Conservation (phyloP, 2,329 filamentous ascomycete species). For the Cladophialophora bantiana region DNA sequence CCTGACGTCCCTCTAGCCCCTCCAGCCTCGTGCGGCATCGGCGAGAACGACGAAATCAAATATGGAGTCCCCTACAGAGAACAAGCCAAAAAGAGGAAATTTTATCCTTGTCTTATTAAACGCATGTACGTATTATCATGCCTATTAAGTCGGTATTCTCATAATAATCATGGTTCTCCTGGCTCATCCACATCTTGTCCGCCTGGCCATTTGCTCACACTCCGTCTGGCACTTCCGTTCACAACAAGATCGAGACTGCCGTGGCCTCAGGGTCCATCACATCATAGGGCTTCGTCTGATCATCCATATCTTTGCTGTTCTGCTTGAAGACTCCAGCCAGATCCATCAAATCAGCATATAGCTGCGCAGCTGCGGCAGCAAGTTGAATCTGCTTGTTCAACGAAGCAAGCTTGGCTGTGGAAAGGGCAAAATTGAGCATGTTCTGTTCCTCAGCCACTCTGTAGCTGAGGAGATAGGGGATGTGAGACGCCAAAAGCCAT, state of each 20-base stretch:
- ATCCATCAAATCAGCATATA: conserved; percentile 24
- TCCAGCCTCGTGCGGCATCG: conserved; percentile 14
- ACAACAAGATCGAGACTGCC: conserved; percentile 37
- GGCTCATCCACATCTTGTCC: not conserved
- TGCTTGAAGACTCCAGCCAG: conserved; percentile 19
- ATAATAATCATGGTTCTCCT: not conserved
- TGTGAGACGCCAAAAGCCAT: conserved; percentile 56
- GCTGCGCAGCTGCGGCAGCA: conserved; percentile 15
- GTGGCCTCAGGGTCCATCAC: conserved; percentile 33
- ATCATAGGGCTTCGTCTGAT: conserved; percentile 27
- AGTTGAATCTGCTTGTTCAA: conserved; percentile 24
- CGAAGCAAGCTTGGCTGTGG: conserved; percentile 24
- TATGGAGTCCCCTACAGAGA: not conserved
- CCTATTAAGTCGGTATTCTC: not conserved
- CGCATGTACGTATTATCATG: not conserved
- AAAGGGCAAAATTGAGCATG: conserved; percentile 50
- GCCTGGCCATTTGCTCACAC: not conserved
- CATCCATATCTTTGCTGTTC: conserved; percentile 20
- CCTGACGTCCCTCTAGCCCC: not conserved
- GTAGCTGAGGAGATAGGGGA: conserved; percentile 57
- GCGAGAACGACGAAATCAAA: conserved; percentile 8
- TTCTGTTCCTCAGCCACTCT: conserved; percentile 52
- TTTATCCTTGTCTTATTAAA: not conserved
- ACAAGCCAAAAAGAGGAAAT: not conserved
- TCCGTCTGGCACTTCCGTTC: not conserved